These are phyloP conservation scores for Aspergillus incahuasiensis DNA, from an alignment of 495 filamentous ascomycete species.

Conservation along the genomic window DNA sequence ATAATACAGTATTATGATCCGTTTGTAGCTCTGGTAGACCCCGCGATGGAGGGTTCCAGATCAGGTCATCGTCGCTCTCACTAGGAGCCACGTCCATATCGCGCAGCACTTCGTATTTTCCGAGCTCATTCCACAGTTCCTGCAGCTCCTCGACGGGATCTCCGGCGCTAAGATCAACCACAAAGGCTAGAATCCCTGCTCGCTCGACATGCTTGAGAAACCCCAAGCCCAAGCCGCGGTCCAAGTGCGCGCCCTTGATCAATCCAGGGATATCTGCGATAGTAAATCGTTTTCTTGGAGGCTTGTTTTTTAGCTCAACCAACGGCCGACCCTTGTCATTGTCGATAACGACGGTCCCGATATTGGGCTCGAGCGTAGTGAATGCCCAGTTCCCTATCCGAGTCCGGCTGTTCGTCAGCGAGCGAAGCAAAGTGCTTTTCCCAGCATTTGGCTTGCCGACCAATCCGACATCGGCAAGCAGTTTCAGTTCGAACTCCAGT, in stretches of 20 bases:
- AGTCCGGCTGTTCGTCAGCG: constrained; percentile 77
- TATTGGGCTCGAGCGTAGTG: constrained; percentile 88
- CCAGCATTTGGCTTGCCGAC: constrained; percentile 95
- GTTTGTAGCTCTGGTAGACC: constrained; percentile 24
- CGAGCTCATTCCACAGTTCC: constrained; percentile 82
- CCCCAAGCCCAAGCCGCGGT: constrained; percentile 84
- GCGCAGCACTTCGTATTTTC: constrained; percentile 74
- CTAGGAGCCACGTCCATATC: constrained; percentile 47
- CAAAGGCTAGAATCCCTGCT: constrained; percentile 87
- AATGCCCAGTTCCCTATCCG: constrained; percentile 95
- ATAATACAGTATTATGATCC: constrained; percentile 14
- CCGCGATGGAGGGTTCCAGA: constrained; percentile 17
- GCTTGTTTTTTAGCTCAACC: constrained; percentile 35
- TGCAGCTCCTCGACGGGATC: constrained; percentile 75
- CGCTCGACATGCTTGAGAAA: constrained; percentile 94
- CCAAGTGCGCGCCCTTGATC: constrained; percentile 84
- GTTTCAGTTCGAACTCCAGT: constrained; percentile 86
- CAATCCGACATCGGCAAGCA: constrained; percentile 89
- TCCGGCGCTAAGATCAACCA: constrained; percentile 76
- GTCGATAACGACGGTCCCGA: constrained; percentile 91
- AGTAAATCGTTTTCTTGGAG: constrained; percentile 68
- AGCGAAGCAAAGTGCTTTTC: constrained; percentile 87
- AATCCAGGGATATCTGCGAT: constrained; percentile 95
- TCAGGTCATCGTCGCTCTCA: constrained; percentile 43
- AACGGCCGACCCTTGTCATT: constrained; percentile 66